Base-by-base conservation (phyloP, 805 yeast genomes). In the Metschnikowia henanensis region DNA sequence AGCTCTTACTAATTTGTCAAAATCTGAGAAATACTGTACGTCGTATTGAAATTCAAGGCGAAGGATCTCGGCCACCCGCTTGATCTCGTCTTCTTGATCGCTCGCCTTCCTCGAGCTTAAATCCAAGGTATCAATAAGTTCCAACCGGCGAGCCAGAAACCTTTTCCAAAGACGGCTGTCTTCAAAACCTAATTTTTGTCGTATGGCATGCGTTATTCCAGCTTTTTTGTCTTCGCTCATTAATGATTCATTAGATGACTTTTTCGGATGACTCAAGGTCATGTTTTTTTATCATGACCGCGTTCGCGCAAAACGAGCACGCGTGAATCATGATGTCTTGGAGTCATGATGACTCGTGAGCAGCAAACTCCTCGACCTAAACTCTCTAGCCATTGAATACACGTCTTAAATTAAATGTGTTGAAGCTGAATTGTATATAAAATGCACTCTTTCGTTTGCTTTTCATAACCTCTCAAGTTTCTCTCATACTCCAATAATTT, bases 91-190 rank as follows among this genome's bases (percentile, higher is more conserved):
- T 53, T 92, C 97, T 62, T 92, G 99, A 60, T 94, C 98, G 45
- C 89, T 80, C 7, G 98, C 98, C 69, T 90, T 91, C 51, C 80
- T 79, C 16, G 79, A 66, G 49, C 81, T 76, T 44, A 81, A 66
- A 37, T 79, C 72, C 49, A 84, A 73, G 18, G 85, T 78, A 59
- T 91, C 97, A 32, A 94, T 94, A 42, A 94, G 73, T 64, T 90
- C 96, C 19, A 94, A 71, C 46, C 99, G 71, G 44, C 98, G 74
- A 1, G 95, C 88, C n/a, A 94, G 84, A 61, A 94, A 92, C 54
- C 81, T 77, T 60, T 87, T 88, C 99, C 99, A 94, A 43, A 77
- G 74, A 33, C 80, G 72, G 48, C 88, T 96, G 61, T 94, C 97
- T 8, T 72, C 72, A 65, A 94, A 94, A 41, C 83, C 77, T 36